phyloP scores from a whole-genome alignment of 495 filamentous ascomycete species.

The Aspergillus nanangensis region DNA sequence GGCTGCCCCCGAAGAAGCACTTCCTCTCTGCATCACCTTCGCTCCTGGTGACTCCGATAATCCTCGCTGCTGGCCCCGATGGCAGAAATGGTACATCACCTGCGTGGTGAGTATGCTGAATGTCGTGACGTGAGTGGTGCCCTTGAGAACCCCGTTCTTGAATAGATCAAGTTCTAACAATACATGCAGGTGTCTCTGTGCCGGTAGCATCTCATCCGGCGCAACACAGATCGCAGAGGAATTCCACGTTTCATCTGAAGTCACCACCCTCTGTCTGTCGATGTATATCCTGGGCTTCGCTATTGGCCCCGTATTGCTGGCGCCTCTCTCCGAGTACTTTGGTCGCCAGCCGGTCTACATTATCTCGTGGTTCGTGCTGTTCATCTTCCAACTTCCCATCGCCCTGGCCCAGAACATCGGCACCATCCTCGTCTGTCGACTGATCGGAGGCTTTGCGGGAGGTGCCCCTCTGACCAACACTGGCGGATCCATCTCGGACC shows the following conservation, averaged over 20 bases:
- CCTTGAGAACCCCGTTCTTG: background rate
- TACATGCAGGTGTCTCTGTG: constrained; percentile 30
- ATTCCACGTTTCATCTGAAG: constrained; percentile 36
- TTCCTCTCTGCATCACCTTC: constrained; percentile 33
- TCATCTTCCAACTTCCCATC: constrained; percentile 56
- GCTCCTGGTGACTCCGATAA: constrained; percentile 32
- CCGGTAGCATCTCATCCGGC: constrained; percentile 39
- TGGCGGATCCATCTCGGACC: constrained; percentile 34
- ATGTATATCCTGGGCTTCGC: constrained; percentile 51
- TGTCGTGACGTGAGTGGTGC: constrained; percentile 35
- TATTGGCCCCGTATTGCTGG: constrained; percentile 53
- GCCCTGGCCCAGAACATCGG: constrained; percentile 51
- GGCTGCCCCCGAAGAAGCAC: constrained; percentile 18
- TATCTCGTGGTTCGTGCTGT: constrained; percentile 55
- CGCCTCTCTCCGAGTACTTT: constrained; percentile 61
- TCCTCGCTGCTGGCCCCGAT: constrained; percentile 43
- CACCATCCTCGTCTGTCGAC: constrained; percentile 53
- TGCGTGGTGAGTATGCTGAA: constrained; percentile 33
- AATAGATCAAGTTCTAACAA: background rate
- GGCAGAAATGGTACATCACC: constrained; percentile 46
- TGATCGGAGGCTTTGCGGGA: constrained; percentile 51
- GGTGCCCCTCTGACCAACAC: constrained; percentile 48
- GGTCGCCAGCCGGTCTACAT: constrained; percentile 53
- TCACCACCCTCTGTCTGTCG: constrained; percentile 46
- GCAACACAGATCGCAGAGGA: constrained; percentile 30